phyloP scores from a whole-genome alignment of 331 rosid genomes.

The Erythrophleum ivorense region DNA sequence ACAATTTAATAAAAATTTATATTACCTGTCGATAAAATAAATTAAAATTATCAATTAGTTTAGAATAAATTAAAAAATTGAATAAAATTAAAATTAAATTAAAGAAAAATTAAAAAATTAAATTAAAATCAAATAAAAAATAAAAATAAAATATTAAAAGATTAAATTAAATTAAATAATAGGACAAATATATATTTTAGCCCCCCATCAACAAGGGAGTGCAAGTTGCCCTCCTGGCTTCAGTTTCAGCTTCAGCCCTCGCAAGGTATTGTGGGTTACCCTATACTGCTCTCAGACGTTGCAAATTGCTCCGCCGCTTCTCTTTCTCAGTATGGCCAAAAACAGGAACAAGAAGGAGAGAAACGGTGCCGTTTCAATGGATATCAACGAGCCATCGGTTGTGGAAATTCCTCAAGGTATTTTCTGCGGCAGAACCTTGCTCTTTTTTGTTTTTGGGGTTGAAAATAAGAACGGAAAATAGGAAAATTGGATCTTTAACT shows the following conservation, averaged over 20 bases:
- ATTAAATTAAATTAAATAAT: too few species aligned
- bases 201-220: too few species aligned
- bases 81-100: too few species aligned
- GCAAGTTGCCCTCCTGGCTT: too few species aligned
- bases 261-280: neutral
- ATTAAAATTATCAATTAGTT: too few species aligned
- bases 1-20: too few species aligned
- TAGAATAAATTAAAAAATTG: too few species aligned
- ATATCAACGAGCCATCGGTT: slow-evolving; percentile 38
- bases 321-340: slow-evolving; percentile 57
- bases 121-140: too few species aligned
- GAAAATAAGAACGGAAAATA: neutral
- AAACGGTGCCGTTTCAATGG: slow-evolving; percentile 60
- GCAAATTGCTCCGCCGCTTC: slow-evolving; percentile 22
- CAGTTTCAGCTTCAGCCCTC: neutral
- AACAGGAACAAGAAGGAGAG: slow-evolving; percentile 71
- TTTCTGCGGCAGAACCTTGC: neutral
- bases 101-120: too few species aligned
- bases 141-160: too few species aligned
- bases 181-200: too few species aligned
- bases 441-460: neutral
- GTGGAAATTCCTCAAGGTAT: slow-evolving; percentile 63
- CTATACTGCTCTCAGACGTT: neutral
- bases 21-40: too few species aligned
- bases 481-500: neutral